Base-by-base conservation (phyloP, 2,329 filamentous ascomycete genomes). In the Colletotrichum euphorbiae region DNA sequence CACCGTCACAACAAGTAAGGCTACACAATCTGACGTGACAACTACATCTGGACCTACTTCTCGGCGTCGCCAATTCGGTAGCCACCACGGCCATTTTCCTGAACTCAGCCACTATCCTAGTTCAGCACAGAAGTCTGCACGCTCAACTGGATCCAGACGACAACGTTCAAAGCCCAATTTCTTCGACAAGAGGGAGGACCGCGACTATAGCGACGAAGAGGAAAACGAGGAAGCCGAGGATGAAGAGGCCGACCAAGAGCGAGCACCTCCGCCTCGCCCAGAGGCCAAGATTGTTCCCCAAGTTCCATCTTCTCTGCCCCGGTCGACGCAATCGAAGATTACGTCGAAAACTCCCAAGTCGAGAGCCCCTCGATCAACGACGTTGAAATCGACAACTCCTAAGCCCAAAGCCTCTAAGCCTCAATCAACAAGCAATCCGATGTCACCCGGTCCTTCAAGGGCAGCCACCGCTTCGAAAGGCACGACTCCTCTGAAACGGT, bases 81-180 rank as follows among this genome's bases (percentile, higher is more conserved):
- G 62, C 19, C 40, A 36, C 8, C 67, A 71, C 54, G 52, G 45
- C 24, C 43, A 70, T 6, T 61, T 68, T 51, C 31, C 57, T 12
- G 75, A 74, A 5, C 58, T 63, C 12, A 69, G 62, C 36, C 55
- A 58, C 33, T 21, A 28, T 33, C 60, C 51, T 57, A 48, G 72
- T 58, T 17, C 67, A 2, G 67, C 63, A 6, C 56, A 43, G n/a
- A 62, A 57, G 36, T 69, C 62, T 17, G 64, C 17, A n/a, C 76
- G 78, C 28, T 76, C 81, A 38, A 79, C 79, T 36, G 75, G 78
- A 62, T 77, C 78, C 48, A 85, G 83, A 36, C 36, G 42, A n/a
- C 67, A 69, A 33, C 67, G 67, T 6, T 57, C 81, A 54, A 86
- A 86, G 72, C 81, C 82, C 9, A 83, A 82, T 17, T 83, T 79